phyloP scores from a whole-genome alignment of 306 rosid species.

The Ormosia emarginata region DNA sequence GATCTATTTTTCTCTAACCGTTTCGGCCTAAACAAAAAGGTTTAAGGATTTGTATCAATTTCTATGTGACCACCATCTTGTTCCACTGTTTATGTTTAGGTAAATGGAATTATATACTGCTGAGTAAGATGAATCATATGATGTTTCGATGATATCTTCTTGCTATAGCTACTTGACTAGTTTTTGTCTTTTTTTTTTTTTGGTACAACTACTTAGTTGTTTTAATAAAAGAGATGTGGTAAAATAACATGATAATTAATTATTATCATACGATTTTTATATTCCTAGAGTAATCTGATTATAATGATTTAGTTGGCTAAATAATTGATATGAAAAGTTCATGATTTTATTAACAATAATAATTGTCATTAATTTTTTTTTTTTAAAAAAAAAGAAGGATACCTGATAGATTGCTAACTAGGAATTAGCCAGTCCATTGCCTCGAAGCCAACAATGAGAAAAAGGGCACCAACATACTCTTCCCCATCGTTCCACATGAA shows the following conservation, averaged over 20 bases:
- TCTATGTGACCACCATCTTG: not conserved
- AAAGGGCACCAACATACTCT: not conserved
- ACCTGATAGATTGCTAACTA: not conserved
- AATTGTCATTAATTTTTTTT: not conserved
- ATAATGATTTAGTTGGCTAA: not conserved
- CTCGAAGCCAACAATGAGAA: not conserved
- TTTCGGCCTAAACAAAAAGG: conserved; percentile 51
- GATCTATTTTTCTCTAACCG: conserved; percentile 64
- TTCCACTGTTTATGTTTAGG: not conserved
- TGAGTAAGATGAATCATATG: not conserved
- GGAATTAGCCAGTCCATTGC: not conserved
- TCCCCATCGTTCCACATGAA: not conserved
- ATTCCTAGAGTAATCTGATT: not conserved
- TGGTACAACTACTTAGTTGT: no score
- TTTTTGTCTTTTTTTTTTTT: not conserved
- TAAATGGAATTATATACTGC: not conserved
- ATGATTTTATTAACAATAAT: not conserved
- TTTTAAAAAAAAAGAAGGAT: not conserved
- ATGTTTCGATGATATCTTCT: not conserved
- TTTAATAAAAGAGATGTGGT: not conserved
- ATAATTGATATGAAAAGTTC: not conserved
- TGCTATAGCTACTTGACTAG: not conserved
- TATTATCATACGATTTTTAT: not conserved
- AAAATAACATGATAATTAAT: not conserved
- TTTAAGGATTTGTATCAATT: conserved; percentile 16